Percentiles rank a stretch among this genome's conserved stretches.
These are phyloP conservation scores for Misopates orontium DNA, from an alignment of 257 asterid genomes.

Conservation along the genomic window DNA sequence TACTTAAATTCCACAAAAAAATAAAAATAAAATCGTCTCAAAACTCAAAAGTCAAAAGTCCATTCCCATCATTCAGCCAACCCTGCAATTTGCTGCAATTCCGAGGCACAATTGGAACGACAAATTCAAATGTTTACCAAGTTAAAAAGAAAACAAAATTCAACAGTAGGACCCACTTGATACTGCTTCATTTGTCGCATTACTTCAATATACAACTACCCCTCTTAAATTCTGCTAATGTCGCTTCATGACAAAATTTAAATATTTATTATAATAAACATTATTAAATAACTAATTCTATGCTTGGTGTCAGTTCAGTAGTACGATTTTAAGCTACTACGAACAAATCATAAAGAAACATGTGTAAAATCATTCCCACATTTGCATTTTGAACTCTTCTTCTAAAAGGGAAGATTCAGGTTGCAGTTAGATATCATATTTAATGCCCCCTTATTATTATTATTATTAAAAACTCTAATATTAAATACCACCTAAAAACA, in stretches of 20 bases:
- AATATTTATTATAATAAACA: background rate
- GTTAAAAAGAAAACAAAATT: background rate
- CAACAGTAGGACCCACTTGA: conserved; percentile 22
- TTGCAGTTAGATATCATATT: conserved; percentile 39
- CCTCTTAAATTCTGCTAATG: background rate
- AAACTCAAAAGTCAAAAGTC: background rate
- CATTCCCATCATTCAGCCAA: conserved; percentile 5
- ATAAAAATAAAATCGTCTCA: no score
- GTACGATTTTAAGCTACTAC: background rate
- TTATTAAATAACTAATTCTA: background rate
- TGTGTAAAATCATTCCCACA: background rate
- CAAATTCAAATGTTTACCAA: background rate
- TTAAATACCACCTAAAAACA: no score
- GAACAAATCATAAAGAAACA: background rate
- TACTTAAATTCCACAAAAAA: no score
- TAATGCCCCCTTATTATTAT: conserved; percentile 26
- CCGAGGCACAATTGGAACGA: background rate
- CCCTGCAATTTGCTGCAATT: background rate
- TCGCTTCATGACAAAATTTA: background rate
- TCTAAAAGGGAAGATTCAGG: conserved; percentile 45
- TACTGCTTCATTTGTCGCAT: background rate
- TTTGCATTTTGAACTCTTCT: conserved; percentile 7
- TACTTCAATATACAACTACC: background rate
- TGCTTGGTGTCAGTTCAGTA: conserved; percentile 5
- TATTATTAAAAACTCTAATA: no score